phyloP scores from a whole-genome alignment of 2,329 filamentous ascomycete genomes.

The Diaporthe citrichinensis region DNA sequence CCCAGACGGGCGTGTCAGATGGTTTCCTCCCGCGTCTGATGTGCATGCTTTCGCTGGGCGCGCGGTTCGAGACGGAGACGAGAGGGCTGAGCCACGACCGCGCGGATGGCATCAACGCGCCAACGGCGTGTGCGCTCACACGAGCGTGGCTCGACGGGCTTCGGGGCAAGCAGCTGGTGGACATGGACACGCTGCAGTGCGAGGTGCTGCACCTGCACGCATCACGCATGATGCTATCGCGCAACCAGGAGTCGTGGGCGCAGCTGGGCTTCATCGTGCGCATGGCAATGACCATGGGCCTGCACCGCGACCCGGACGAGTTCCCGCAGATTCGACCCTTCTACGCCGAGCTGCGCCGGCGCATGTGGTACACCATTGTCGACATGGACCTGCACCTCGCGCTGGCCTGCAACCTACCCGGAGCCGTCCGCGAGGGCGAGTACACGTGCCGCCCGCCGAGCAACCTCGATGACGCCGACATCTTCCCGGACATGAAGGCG shows the following conservation, averaged over 20 bases:
- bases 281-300: conserved; percentile 72
- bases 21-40: conserved; percentile 68
- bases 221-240: conserved; percentile 63
- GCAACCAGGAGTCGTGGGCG: conserved; percentile 66
- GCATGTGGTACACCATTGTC: conserved; percentile 69
- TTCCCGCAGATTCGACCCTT: conserved; percentile 65
- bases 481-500: conserved; percentile 62
- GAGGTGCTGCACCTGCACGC: conserved; percentile 68
- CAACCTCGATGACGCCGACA: conserved; percentile 67
- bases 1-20: conserved; percentile 60
- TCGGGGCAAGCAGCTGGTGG: conserved; percentile 66
- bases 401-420: conserved; percentile 66
- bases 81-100: conserved; percentile 66
- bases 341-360: conserved; percentile 66
- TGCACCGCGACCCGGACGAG: conserved; percentile 70
- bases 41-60: conserved; percentile 66
- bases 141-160: conserved; percentile 67
- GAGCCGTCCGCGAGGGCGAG: conserved; percentile 65
- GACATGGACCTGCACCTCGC: conserved; percentile 71
- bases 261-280: conserved; percentile 69
- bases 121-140: conserved; percentile 69
- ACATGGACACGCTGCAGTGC: conserved; percentile 67
- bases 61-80: conserved; percentile 65
- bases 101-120: conserved; percentile 68
- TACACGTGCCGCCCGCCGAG: conserved; percentile 67